Evolutionary conservation across 352 stramenopile genomes (phyloP).

Genomic region (Blastocystis sp.): DNA sequence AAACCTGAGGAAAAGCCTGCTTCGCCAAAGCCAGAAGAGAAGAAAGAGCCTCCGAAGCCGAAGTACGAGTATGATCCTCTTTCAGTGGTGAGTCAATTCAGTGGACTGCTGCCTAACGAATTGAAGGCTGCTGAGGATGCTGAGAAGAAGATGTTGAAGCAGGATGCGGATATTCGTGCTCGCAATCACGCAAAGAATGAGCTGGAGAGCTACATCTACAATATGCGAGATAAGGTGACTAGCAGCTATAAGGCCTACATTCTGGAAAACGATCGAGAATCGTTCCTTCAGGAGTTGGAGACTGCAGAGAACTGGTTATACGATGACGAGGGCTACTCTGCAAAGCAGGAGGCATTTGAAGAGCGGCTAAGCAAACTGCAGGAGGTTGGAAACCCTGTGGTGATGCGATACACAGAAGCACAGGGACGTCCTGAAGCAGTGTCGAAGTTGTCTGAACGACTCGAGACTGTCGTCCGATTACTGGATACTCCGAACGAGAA

Average conservation of each 20-base stretch:
- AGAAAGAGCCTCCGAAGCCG: conserved; percentile 81
- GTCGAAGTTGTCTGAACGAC: conserved; percentile 78
- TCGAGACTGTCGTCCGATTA: conserved; percentile 89
- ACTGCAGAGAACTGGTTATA: conserved; percentile 96
- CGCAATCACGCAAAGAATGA: conserved; percentile 98
- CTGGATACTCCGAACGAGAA: conserved; percentile 83
- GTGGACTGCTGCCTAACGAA: not conserved
- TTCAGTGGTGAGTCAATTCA: not conserved
- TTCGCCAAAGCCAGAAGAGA: conserved; percentile 70
- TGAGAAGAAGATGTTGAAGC: conserved; percentile 70
- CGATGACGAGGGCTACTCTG: conserved; percentile 95
- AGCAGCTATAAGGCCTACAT: conserved; percentile 77
- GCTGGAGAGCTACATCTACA: conserved; percentile 98
- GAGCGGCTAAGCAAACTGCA: conserved; percentile 87
- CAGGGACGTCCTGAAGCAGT: conserved; percentile 78
- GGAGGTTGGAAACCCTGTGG: conserved; percentile 81
- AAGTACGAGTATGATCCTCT: conserved; percentile 70
- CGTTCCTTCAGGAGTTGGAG: conserved; percentile 78
- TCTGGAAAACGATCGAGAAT: conserved; percentile 77
- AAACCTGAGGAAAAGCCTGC: conserved; percentile 66
- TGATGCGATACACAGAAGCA: conserved; percentile 82
- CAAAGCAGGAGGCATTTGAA: conserved; percentile 89
- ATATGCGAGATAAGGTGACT: conserved; percentile 90
- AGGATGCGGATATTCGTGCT: conserved; percentile 62
- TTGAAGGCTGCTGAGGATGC: not conserved